Conservation (phyloP, 495 filamentous ascomycete species). For the Penicillium samsonianum region DNA sequence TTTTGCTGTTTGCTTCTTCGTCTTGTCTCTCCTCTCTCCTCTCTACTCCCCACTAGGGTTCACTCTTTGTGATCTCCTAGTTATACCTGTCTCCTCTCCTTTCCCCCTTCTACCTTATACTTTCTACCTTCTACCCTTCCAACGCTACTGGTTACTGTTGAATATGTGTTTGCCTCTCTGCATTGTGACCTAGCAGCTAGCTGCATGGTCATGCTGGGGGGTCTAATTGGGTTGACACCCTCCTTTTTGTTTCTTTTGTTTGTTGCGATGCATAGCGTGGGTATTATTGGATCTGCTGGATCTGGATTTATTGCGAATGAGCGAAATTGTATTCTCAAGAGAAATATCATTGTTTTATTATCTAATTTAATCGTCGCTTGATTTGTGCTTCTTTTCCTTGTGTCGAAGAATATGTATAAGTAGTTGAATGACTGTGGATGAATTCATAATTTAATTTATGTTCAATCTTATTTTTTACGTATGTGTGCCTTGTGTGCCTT, state of each 20-base stretch:
- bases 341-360: not conserved
- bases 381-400: not conserved
- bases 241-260: conserved; percentile 30
- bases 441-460: too few relatives aligned
- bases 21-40: conserved; percentile 3
- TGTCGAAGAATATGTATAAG: too few relatives aligned
- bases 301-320: conserved; percentile 22
- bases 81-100: not conserved
- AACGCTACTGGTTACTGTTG: conserved; percentile 7
- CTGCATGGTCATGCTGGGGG: conserved; percentile 10
- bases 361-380: not conserved
- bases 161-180: not conserved
- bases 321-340: conserved; percentile 21
- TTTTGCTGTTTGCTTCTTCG: conserved; percentile 11
- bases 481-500: too few relatives aligned
- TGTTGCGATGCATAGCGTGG: conserved; percentile 35
- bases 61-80: not conserved
- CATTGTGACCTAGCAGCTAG: conserved; percentile 15
- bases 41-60: conserved; percentile 11
- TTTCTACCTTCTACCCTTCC: conserved; percentile 7
- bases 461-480: too few relatives aligned
- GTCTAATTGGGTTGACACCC: conserved; percentile 8
- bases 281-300: conserved; percentile 19
- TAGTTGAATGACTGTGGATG: too few relatives aligned
- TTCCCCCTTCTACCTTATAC: not conserved